Evolutionary conservation across 2,329 filamentous ascomycete species (phyloP).

Genomic region (Zymoseptoria passerinii): DNA sequence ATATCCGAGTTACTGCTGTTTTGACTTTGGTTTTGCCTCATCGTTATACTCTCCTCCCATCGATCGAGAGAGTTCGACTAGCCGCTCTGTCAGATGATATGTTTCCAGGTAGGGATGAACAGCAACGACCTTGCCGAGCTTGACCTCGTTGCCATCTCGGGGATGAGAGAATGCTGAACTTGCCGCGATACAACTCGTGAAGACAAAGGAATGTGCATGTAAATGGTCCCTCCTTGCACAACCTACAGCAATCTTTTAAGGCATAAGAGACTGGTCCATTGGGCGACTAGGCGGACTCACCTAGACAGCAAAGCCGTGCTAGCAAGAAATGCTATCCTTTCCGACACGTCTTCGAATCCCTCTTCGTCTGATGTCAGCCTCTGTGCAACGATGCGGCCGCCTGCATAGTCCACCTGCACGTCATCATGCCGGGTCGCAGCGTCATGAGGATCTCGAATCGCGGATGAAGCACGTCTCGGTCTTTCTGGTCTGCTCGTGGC

Average conservation of each 20-base stretch:
- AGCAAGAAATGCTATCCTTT: too few species aligned
- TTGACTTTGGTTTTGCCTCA: background rate
- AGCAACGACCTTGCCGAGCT: too few species aligned
- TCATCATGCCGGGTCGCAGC: background rate
- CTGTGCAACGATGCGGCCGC: background rate
- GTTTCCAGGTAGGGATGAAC: background rate
- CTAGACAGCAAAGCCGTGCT: too few species aligned
- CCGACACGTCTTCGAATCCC: too few species aligned
- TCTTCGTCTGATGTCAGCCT: background rate
- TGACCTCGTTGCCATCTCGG: background rate
- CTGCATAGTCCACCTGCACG: background rate
- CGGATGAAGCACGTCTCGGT: background rate
- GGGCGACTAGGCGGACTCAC: too few species aligned
- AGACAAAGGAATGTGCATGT: background rate
- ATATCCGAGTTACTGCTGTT: background rate
- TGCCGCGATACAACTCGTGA: background rate
- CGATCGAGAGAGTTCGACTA: background rate
- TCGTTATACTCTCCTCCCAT: background rate
- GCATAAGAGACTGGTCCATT: too few species aligned
- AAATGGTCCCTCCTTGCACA: background rate
- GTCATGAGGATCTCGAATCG: background rate
- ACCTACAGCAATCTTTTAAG: too few species aligned
- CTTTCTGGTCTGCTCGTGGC: background rate
- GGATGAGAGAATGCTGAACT: background rate
- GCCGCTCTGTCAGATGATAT: background rate